Evolutionary conservation across 129 eudicot species (phyloP), one percentile per base, ranked within the genome.

Genomic region (Smallanthus sonchifolius): DNA sequence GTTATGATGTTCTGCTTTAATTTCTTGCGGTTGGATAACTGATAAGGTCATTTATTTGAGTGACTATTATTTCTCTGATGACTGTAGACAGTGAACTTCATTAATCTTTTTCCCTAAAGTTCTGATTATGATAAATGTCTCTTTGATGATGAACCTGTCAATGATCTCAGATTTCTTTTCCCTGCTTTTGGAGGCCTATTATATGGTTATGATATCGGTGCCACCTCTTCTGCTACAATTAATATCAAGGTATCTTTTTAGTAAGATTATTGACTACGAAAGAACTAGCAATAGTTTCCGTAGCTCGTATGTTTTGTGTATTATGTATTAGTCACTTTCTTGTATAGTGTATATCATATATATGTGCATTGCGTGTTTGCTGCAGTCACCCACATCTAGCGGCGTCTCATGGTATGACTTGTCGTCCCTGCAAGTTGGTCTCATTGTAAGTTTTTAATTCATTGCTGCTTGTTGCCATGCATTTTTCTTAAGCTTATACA

Each of bases 181-280:
- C 98, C 97, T 16, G 99, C 99, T 67, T 75, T 94, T 83, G 99
- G 99, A 85, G 99, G 99, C 67, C 79, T 94, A 10, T 79, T 94
- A n/a, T 94, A 88, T 88, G 99, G 99, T 62, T 91, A 83, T 77
- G 99, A 94, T 82, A 91, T 94, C 47, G 99, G 99, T 45, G 97
- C 96, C 61, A 94, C 99, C 62, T 94, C 99, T 30, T 85, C 87
- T 83, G 99, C 93, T 69, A 83, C 88, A 40, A 88, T 94, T 75
- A 86, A 89, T 73, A 71, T 94, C 8, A 77, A 83, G 97, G 99
- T 94, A 81, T 43, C 40, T 14, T 67, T 39, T 43, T 45, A 40
- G n/a, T 54, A 5, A 39, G 62, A 14, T 75, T 64, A 10, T 56
- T 32, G 57, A 70, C 45, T 16, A 48, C 71, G 30, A 47, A 69